Evolutionary conservation across 202 grass and related monocot species (phyloP), one percentile per base, ranked within the genome.

Genomic region (Carex arenaria): DNA sequence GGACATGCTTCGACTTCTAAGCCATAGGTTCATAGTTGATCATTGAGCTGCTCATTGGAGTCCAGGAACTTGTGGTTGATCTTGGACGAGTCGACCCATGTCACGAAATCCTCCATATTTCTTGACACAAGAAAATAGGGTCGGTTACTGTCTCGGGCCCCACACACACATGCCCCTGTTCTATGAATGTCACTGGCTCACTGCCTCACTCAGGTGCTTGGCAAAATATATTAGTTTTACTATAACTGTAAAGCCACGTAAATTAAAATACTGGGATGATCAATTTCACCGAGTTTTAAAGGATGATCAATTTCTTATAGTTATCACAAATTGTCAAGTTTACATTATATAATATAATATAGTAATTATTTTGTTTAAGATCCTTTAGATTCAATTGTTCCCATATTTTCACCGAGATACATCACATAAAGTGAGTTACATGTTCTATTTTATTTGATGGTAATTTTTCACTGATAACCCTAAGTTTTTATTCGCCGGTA

Each of bases 41-140:
- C 88, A 40, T 98, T 88, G 77, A 92, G 68, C 26, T 52, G 71
- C 22, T 90, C 88, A 62, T 95, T 98, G 51, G 94, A 98, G 62
- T 67, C 80, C 82, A 90, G 55, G 68, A 93, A 69, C 34, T 89
- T 92, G 67, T 68, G 87, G 86, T 90, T 98, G 57, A 98, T 98
- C 88, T 92, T 95, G 19, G 89, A 98, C 55, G 86, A 95, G 85
- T 98, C 91, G 18, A 95, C 91, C 91, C 93, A 95, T 30, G 89
- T 93, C 32, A 98, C 85, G 55, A 98, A 95, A 77, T 93, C 89
- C 78, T 95, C 89, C 95, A 90, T 93, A 88, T 94, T 95, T 83
- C 83, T 93, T 17, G 92, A 95, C 45, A 95, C 91, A 30, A 95
- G 90, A 67, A 90, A 97, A 31, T 87, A 53, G 88, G 88, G 87